These are phyloP conservation scores for Candolleomyces efflorescens DNA, from an alignment of 768 basidiomycete genomes.

Conservation along the genomic window DNA sequence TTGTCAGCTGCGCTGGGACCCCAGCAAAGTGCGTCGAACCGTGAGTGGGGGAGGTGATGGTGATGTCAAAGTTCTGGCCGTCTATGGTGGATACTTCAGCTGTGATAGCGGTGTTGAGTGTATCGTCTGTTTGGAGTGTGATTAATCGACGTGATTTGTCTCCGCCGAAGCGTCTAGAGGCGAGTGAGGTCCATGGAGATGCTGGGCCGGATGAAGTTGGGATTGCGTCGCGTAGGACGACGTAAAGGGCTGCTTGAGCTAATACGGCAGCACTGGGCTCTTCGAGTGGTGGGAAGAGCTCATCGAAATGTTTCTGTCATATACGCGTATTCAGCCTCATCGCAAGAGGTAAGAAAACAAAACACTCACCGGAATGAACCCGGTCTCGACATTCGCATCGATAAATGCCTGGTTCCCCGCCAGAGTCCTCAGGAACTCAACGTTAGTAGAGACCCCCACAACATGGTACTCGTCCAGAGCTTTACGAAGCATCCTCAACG, in stretches of 20 bases:
- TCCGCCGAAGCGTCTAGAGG: conserved; percentile 76
- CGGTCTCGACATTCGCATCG: conserved; percentile 80
- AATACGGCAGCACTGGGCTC: conserved; percentile 60
- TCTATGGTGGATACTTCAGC: conserved; percentile 34
- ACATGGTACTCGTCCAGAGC: conserved; percentile 88
- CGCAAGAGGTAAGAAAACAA: not conserved
- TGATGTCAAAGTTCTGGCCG: conserved; percentile 38
- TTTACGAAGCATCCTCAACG: conserved; percentile 71
- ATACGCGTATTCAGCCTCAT: not conserved
- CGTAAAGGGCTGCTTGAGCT: conserved; percentile 77
- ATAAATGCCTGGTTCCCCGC: conserved; percentile 78
- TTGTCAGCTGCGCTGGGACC: conserved; percentile 51
- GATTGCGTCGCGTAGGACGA: conserved; percentile 59
- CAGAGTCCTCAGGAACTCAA: conserved; percentile 79
- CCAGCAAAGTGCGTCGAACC: conserved; percentile 36
- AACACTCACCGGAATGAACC: conserved; percentile 71
- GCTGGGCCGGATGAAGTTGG: conserved; percentile 18
- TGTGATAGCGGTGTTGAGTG: conserved; percentile 34
- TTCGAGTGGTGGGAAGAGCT: conserved; percentile 68
- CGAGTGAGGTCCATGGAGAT: conserved; percentile 68
- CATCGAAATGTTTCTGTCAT: conserved; percentile 71
- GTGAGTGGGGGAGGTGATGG: conserved; percentile 32
- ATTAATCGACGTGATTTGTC: conserved; percentile 61
- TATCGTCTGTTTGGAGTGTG: conserved; percentile 55
- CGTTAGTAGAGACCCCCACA: conserved; percentile 87